Evolutionary conservation across 768 basidiomycete genomes (phyloP), one percentile per base, ranked within the genome.

Genomic region (Rhizopogon roseolus): DNA sequence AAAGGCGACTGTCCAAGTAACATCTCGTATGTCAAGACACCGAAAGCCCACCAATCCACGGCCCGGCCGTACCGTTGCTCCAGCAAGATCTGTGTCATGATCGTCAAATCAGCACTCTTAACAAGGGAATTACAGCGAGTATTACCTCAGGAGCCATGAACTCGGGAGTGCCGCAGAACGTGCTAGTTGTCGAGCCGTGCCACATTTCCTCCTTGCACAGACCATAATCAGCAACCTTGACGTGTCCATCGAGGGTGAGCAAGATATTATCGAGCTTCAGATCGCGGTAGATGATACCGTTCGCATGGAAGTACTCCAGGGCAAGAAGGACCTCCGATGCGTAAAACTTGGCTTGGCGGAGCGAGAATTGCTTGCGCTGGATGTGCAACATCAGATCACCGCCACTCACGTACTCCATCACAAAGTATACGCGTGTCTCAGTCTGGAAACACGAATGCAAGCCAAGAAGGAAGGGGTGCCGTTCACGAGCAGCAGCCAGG

Each of bases 11-110:
- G 97, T 43, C 97, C 97, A 25, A 98, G 79, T 51, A 99, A 73
- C 97, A 99, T 99, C 73, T 99, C 97, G 67, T 99, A 99, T 25
- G 90, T 98, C 62, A 99, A 73, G 4, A 99, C 97, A 59, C 97
- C 97, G 68, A 98, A 98, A 11, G 97, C 97, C 97, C 97, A 99
- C 97, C 97, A 99, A 67, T 99, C 97, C 40, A 99, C 97, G 10
- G 97, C 96, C 38, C 94, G 92, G 9, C 94, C 95, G 63, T 99
- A 99, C 44, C 94, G 90, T 73, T 98, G 97, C 73, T 99, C 97
- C n/a, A 98, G 81, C 50, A 99, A 78, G 70, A 99, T 99, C 95
- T 98, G 13, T 27, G 34, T 57, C 6, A 14, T 57, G 5, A 14
- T 9, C 32, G 54, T 6, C n/a, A 28, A 17, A 46, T 60, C 60